phyloP scores from a whole-genome alignment of 2,329 filamentous ascomycete genomes.

The Ophiosphaerella herpotricha region DNA sequence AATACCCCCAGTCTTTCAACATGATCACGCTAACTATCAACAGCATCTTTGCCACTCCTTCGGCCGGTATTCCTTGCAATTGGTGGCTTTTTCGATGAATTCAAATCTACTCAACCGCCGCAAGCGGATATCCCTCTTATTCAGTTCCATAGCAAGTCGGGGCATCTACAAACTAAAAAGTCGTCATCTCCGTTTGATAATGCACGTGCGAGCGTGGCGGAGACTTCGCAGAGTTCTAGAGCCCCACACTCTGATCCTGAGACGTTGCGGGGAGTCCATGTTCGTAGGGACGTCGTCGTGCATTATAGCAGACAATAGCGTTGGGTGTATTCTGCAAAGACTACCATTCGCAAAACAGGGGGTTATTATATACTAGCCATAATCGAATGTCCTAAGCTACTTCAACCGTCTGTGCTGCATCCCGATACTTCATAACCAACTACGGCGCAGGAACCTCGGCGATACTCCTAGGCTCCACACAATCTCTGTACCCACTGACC shows the following conservation, averaged over 20 bases:
- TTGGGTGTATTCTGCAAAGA: neutral
- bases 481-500: slow-evolving; percentile 48
- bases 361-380: no score
- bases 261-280: no score
- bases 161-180: no score
- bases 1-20: neutral
- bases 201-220: no score
- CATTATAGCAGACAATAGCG: no score
- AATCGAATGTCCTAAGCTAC: neutral
- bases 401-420: slow-evolving; percentile 21
- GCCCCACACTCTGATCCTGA: no score
- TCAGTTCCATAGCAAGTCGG: no score
- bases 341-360: no score
- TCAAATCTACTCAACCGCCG: slow-evolving; percentile 3
- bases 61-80: slow-evolving; percentile 24
- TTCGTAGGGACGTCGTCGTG: no score
- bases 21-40: neutral
- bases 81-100: slow-evolving; percentile 12
- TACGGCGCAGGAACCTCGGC: slow-evolving; percentile 43
- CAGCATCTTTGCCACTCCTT: slow-evolving; percentile 25
- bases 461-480: slow-evolving; percentile 45
- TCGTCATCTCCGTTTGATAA: no score
- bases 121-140: neutral
- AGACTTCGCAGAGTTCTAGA: no score
- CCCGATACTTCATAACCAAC: slow-evolving; percentile 20